Percentiles rank a stretch among this genome's conserved stretches.
Evolutionary conservation across 164 flowering plant species (phyloP).

Genomic region (Stephania yunnanensis): DNA sequence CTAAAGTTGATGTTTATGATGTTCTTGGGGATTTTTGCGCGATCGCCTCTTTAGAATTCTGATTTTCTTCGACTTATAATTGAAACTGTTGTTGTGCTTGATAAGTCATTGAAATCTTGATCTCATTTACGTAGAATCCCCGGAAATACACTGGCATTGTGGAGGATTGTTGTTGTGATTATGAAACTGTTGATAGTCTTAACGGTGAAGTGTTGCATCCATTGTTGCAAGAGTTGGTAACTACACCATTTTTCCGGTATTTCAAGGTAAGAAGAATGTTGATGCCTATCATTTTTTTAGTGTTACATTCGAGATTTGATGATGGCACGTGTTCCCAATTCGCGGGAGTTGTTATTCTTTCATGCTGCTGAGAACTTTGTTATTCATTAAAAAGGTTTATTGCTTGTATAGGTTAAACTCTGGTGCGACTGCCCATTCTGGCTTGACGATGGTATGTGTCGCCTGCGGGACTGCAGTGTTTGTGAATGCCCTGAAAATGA

Average conservation of each 20-base stretch:
- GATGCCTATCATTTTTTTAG: not conserved
- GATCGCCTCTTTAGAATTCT: not conserved
- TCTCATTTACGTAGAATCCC: slow-evolving; percentile 33
- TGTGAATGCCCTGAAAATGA: slow-evolving; percentile 97
- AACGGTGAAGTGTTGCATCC: slow-evolving; percentile 75
- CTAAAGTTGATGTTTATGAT: not conserved
- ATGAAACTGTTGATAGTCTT: slow-evolving; percentile 72
- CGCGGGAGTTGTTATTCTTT: not conserved
- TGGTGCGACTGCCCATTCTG: slow-evolving; percentile 99
- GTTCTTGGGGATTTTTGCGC: not conserved
- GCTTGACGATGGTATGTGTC: slow-evolving; percentile 99
- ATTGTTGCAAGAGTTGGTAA: slow-evolving; percentile 75
- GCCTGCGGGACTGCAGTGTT: slow-evolving; percentile 92
- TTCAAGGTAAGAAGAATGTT: slow-evolving; percentile 58
- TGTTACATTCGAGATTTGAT: not conserved
- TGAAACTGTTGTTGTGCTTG: not conserved
- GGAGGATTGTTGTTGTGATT: slow-evolving; percentile 95
- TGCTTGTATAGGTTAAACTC: slow-evolving; percentile 56
- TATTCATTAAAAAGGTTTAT: slow-evolving; percentile 27
- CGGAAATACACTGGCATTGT: slow-evolving; percentile 75
- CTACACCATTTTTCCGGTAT: slow-evolving; percentile 80
- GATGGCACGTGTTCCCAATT: not conserved
- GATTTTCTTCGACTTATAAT: not conserved
- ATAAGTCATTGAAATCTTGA: not conserved
- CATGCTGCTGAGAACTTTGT: slow-evolving; percentile 43